Evolutionary conservation across 306 rosid species (phyloP).

Genomic region (Rosa rugosa): DNA sequence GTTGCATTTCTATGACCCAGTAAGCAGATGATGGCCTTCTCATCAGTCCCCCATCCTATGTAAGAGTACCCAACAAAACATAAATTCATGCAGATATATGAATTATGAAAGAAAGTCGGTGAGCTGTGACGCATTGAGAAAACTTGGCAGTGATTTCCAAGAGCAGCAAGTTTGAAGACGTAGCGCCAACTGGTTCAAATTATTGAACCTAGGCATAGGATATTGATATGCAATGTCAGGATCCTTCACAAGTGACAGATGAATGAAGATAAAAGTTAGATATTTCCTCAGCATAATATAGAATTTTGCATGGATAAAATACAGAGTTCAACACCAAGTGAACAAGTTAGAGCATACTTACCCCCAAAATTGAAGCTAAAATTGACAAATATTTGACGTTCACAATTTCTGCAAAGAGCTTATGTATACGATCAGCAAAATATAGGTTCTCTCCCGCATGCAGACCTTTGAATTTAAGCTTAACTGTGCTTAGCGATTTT

Average conservation of each 20-base stretch:
- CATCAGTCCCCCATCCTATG: constrained; percentile 87
- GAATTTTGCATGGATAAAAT: neutral
- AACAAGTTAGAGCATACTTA: neutral
- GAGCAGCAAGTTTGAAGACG: constrained; percentile 7
- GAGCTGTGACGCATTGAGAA: neutral
- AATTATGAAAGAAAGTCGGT: too few relatives aligned
- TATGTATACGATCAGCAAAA: neutral
- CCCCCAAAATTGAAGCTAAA: constrained; percentile 13
- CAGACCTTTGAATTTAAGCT: neutral
- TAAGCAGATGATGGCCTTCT: constrained; percentile 57
- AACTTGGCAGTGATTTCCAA: neutral
- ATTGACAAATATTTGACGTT: neutral
- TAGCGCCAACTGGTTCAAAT: neutral
- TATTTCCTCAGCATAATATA: neutral
- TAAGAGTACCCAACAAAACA: too few relatives aligned
- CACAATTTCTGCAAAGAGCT: neutral
- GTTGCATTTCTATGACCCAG: constrained; percentile 59
- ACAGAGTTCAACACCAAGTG: neutral
- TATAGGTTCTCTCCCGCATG: neutral
- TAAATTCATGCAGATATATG: too few relatives aligned
- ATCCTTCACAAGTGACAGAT: constrained; percentile 5
- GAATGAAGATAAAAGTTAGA: neutral
- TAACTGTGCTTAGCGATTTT: neutral
- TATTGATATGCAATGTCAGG: neutral
- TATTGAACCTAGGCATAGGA: neutral